Evolutionary conservation across 2,329 filamentous ascomycete species (phyloP).

Genomic region (Penicillium capsulatum): DNA sequence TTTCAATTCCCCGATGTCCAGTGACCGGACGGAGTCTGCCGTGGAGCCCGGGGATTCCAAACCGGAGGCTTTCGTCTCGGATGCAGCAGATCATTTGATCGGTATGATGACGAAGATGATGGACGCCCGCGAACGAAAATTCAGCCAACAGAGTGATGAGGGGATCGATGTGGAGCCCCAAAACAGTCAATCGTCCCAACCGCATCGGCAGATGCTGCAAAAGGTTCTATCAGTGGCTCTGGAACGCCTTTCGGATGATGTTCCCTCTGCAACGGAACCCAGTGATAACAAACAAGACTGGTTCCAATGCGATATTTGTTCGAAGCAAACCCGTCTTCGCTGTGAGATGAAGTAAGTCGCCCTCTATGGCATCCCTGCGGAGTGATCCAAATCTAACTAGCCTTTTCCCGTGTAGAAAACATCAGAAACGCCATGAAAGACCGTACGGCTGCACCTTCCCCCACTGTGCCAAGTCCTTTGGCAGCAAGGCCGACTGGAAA

Average conservation of each 20-base stretch:
- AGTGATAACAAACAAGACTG: slow-evolving; percentile 22
- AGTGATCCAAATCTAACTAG: slow-evolving; percentile 3
- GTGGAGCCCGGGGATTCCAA: slow-evolving; percentile 9
- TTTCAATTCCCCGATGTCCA: background rate
- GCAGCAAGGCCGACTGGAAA: slow-evolving; percentile 95
- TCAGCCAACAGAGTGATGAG: slow-evolving; percentile 21
- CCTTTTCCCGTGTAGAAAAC: slow-evolving; percentile 67
- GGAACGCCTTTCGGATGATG: slow-evolving; percentile 23
- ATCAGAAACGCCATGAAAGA: slow-evolving; percentile 72
- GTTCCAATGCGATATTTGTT: slow-evolving; percentile 31
- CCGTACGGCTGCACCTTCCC: slow-evolving; percentile 78
- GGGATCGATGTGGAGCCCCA: slow-evolving; percentile 19
- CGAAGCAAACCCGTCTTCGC: slow-evolving; percentile 29
- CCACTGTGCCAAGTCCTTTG: slow-evolving; percentile 68
- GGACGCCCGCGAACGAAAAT: slow-evolving; percentile 23
- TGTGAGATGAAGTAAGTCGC: slow-evolving; percentile 38
- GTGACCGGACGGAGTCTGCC: background rate
- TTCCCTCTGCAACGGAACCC: slow-evolving; percentile 1
- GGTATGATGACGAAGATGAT: slow-evolving; percentile 34
- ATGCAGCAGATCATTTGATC: slow-evolving; percentile 32
- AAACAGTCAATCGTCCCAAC: slow-evolving; percentile 22
- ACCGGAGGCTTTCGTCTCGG: slow-evolving; percentile 23
- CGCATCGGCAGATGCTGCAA: slow-evolving; percentile 33
- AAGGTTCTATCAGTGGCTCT: slow-evolving; percentile 30
- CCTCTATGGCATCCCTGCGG: background rate